These are phyloP conservation scores for Paracoccidioides lutzii DNA, from an alignment of 2,329 filamentous ascomycete species.

Conservation along the genomic window DNA sequence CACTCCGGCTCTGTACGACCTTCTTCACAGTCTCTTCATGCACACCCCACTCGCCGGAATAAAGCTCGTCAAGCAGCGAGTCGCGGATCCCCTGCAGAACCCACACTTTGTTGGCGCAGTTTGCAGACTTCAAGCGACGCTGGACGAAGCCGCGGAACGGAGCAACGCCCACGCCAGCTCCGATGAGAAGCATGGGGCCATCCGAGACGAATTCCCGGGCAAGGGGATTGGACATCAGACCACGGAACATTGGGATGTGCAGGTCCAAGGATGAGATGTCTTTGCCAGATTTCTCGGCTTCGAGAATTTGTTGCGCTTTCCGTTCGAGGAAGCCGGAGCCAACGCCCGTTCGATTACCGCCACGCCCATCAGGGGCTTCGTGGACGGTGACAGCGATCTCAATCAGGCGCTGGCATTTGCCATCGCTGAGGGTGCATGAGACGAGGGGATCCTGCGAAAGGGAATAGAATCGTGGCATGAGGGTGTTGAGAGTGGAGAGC, in stretches of 20 bases:
- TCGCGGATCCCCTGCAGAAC: constrained; percentile 91
- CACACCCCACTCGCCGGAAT: constrained; percentile 90
- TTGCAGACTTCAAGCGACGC: constrained; percentile 81
- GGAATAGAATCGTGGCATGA: constrained; percentile 98
- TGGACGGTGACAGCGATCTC: constrained; percentile 97
- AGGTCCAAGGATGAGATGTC: constrained; percentile 45
- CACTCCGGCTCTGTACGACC: constrained; percentile 62
- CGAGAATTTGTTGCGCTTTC: constrained; percentile 59
- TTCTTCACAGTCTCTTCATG: constrained; percentile 78
- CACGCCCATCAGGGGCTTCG: constrained; percentile 67
- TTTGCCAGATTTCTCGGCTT: constrained; percentile 49
- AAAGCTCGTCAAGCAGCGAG: constrained; percentile 86
- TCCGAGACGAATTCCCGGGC: constrained; percentile 85
- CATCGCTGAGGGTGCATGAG: constrained; percentile 54
- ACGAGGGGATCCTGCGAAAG: constrained; percentile 91
- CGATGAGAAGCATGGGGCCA: constrained; percentile 94
- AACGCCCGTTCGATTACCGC: constrained; percentile 62
- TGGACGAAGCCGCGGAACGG: constrained; percentile 97
- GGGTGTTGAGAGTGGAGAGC: constrained; percentile 64
- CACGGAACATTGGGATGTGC: constrained; percentile 92
- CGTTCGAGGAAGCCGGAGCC: constrained; percentile 90
- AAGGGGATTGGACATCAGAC: constrained; percentile 91
- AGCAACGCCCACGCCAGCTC: constrained; percentile 89
- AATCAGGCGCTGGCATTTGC: constrained; percentile 63
- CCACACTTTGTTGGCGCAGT: constrained; percentile 97